Conservation (phyloP, 2,329 filamentous ascomycete genomes). For the Aspergillus eucalypticola region DNA sequence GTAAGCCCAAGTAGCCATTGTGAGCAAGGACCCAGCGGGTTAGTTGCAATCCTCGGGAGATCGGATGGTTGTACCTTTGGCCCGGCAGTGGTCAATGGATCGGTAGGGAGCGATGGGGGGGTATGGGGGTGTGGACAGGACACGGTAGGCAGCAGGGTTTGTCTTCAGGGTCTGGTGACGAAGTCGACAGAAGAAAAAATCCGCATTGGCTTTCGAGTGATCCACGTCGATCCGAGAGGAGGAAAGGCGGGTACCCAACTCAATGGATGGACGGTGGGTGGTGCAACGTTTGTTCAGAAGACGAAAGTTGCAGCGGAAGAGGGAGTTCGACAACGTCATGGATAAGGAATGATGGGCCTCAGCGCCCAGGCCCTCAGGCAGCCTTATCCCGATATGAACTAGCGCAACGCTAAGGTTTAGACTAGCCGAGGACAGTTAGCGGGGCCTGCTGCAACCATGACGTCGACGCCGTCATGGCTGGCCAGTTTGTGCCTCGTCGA, state of each 20-base stretch:
- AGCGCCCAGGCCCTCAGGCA: constrained; percentile 19
- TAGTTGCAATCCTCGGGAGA: neutral
- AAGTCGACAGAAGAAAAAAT: constrained; percentile 21
- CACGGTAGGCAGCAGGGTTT: neutral
- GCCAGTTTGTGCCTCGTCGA: constrained; percentile 5
- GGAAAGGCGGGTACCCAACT: constrained; percentile 12
- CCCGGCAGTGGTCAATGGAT: neutral
- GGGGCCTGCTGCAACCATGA: constrained; percentile 32
- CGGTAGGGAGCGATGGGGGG: neutral
- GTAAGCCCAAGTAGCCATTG: constrained; percentile 65
- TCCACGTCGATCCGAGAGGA: constrained; percentile 26
- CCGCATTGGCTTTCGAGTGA: constrained; percentile 8
- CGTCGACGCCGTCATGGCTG: constrained; percentile 31
- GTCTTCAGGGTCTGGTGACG: neutral
- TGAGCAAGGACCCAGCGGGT: constrained; percentile 1
- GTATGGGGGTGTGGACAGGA: too few relatives aligned
- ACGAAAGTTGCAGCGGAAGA: constrained; percentile 11
- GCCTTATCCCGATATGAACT: constrained; percentile 18
- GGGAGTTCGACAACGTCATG: constrained; percentile 34
- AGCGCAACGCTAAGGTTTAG: constrained; percentile 16
- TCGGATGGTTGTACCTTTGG: constrained; percentile 1
- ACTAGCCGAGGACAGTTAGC: constrained; percentile 28
- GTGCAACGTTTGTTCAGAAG: constrained; percentile 29
- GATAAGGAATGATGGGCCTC: constrained; percentile 12
- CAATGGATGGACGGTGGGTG: constrained; percentile 14